Conservation (phyloP, 2,329 filamentous ascomycete genomes). For the Colletotrichum echinochloae region DNA sequence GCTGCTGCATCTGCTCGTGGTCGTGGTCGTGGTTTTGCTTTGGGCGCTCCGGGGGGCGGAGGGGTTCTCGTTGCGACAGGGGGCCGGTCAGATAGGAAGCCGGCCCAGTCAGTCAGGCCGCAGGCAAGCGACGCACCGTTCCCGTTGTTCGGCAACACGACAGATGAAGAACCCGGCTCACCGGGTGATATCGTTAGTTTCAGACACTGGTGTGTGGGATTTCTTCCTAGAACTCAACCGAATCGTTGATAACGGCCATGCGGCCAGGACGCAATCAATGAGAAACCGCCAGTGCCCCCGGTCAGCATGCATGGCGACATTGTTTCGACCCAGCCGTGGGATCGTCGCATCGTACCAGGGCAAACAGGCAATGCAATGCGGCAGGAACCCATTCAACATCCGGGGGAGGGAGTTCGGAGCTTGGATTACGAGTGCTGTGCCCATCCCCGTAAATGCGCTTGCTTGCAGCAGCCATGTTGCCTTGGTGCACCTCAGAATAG, state of each 20-base stretch:
- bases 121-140: neutral
- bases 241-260: neutral
- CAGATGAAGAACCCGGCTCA: constrained; percentile 15
- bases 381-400: neutral
- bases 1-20: neutral
- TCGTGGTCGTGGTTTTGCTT: no score
- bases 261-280: constrained; percentile 6
- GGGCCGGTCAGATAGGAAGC: neutral
- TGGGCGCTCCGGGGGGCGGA: no score
- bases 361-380: neutral
- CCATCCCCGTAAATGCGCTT: neutral
- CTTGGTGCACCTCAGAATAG: constrained; percentile 14
- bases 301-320: constrained; percentile 7
- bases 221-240: neutral
- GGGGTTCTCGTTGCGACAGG: constrained; percentile 1
- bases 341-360: constrained; percentile 1
- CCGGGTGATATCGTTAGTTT: constrained; percentile 40
- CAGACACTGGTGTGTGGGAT: constrained; percentile 32
- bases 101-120: neutral
- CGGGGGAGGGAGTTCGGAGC: neutral
- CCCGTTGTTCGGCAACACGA: neutral
- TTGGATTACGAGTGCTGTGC: neutral
- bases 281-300: constrained; percentile 2
- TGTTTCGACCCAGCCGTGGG: constrained; percentile 17
- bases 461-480: neutral